Evolutionary conservation across 2,329 filamentous ascomycete genomes (phyloP), one percentile per base, ranked within the genome.

Genomic region (Aspergillus spinulosporus): DNA sequence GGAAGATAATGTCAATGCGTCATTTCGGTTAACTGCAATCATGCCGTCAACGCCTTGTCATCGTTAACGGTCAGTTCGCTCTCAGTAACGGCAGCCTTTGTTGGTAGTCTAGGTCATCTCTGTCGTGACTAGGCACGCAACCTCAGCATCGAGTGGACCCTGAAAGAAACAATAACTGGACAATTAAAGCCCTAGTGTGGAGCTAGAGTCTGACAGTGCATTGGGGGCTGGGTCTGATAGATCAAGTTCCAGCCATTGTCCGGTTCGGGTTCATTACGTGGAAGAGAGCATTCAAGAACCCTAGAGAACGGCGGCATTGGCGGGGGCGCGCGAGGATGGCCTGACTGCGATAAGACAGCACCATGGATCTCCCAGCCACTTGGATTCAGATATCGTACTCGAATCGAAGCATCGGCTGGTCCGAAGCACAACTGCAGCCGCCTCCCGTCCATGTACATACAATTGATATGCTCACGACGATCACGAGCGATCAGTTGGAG

Each of bases 191-290:
- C 49, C 49, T 57, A 57, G 55, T 57, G 55, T 14, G 46, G 49
- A 31, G 40, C 55, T 57, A 57, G 49, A 53, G 49, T 8, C 15
- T 8, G 12, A 39, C 39, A 40, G 45, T 57, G 55, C 55, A 57
- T 57, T 40, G 37, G 45, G 29, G 39, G 45, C 37, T 45, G 46
- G 55, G 49, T 26, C 55, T 57, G 55, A 57, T 57, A 57, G 55
- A 49, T 57, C 55, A 57, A 49, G 55, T 57, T 57, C 55, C 51
- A 57, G 44, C 49, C 51, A 57, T 49, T 57, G 46, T 37, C 55
- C 53, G 55, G 49, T 52, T 52, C 52, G 45, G 55, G 21, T 49
- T 37, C 44, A 28, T 44, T 15, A 49, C 49, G 54, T 57, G 54
- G 54, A 44, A 29, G 14, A 15, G 49, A 49, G 43, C 28, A 21